Conservation (phyloP, 1,284 basidiomycete genomes). For the Chalciporus sp. region DNA sequence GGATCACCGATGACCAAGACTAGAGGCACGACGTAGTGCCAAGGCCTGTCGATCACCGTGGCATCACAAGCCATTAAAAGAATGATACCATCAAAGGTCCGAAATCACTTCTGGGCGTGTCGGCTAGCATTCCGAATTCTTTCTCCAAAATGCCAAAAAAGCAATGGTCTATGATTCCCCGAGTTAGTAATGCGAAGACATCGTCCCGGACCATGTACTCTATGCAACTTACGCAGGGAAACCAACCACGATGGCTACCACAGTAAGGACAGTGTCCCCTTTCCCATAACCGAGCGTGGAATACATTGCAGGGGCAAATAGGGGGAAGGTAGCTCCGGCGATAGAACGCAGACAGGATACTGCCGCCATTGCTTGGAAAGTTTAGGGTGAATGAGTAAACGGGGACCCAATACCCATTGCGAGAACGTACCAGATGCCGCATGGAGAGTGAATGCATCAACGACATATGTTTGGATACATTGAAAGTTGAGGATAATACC, state of each 20-base stretch:
- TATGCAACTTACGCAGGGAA: constrained; percentile 58
- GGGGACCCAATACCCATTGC: not conserved
- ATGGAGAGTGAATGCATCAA: constrained; percentile 57
- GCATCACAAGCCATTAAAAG: not conserved
- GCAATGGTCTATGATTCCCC: constrained; percentile 13
- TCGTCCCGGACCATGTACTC: not conserved
- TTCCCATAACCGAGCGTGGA: constrained; percentile 63
- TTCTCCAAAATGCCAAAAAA: constrained; percentile 32
- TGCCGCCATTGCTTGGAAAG: constrained; percentile 54
- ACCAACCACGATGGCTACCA: constrained; percentile 55
- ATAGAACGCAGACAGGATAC: constrained; percentile 58
- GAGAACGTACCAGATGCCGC: constrained; percentile 48
- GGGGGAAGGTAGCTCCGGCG: constrained; percentile 66
- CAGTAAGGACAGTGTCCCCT: constrained; percentile 63
- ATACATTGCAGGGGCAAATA: constrained; percentile 71
- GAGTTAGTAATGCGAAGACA: not conserved
- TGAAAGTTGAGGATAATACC: constrained; percentile 50
- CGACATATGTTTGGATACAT: constrained; percentile 52
- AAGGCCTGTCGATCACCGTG: not conserved
- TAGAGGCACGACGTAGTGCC: not conserved
- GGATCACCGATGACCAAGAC: not conserved
- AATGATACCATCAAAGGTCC: too few species aligned
- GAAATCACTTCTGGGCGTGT: not conserved
- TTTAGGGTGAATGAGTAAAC: constrained; percentile 3
- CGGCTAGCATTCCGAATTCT: constrained; percentile 28